Base-by-base conservation (phyloP, 1,284 basidiomycete genomes). In the Bothia castanella region DNA sequence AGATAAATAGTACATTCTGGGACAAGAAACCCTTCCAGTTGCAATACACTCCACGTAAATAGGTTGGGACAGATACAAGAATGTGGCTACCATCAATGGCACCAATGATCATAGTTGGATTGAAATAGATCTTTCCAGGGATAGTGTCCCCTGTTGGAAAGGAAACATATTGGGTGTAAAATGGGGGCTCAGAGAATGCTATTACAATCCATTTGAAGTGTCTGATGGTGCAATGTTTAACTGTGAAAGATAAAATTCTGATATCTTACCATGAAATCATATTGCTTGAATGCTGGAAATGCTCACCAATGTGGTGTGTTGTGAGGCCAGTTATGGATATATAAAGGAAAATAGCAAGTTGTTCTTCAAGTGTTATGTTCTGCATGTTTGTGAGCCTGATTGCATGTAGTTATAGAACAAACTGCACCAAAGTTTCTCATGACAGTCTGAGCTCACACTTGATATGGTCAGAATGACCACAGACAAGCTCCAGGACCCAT, bases 21-120 rank as follows among this genome's bases (percentile, higher is more conserved):
- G 58, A 55, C 1, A 64, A 25, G 14, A 48, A 41, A 5, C 64
- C 64, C 36, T 68, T 66, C 5, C 53, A 41, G 39, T 66, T 63
- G 3, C 55, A 50, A 32, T 32, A 48, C 3, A 16, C 16, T 3
- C 20, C 1, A 5, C 2, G 13, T 12, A 17, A 4, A 32, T 19
- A 4, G 4, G 23, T 12, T 12, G 36, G 17, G 4, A 38, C 16
- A 9, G 45, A 7, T 3, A n/a, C 19, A 8, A 34, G 27, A 5
- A 49, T 46, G 20, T 53, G 52, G 13, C 32, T 47, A 13, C 47
- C 37, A 31, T 52, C 36, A 13, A 52, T 29, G 1, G 41, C 51
- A 12, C 43, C 39, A 21, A 54, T 35, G 2, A 45, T n/a, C 38
- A 45, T 54, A 16, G 32, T 36, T 0, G 27, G 19, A 16, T 51